Evolutionary conservation across 306 rosid species (phyloP), one percentile per base, ranked within the genome.

Genomic region (Medicago lupulina): DNA sequence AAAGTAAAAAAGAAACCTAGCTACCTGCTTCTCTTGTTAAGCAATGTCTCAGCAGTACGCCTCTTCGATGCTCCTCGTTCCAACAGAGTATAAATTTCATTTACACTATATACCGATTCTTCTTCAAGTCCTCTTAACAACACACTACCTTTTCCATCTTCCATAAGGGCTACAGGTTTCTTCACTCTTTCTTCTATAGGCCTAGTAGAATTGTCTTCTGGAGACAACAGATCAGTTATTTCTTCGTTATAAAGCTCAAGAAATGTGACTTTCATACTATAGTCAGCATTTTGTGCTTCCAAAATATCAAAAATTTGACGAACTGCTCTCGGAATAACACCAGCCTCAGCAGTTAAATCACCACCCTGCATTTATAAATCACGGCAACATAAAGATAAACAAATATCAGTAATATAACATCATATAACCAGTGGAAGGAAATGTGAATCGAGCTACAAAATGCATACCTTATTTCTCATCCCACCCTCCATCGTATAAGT

Each of bases 401-500:
- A 74, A 39, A 51, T 2, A 72, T 7, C 47, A 50, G 34, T 36
- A 36, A 46, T 40, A 41, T 61, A 31, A 31, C 40, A 14, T 60
- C 0, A 61, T 16, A 64, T 9, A 64, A 66, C 57, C n/a, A 53
- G 8, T 47, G 7, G 17, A 59, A 59, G 41, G 14, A 53, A 18
- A 67, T 49, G 7, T 12, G 23, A 28, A 39, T 41, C 51, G 69
- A 44, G 40, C 17, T 2, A 67, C 72, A 18, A 40, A 41, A 74
- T 73, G 53, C 21, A 38, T 88, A 95, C 99, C 96, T 95, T 95
- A 7, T 86, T 86, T 84, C 89, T 86, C 93, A 88, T 88, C 54
- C 99, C 99, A 41, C 99, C 99, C 81, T 95, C 99, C 99, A 95
- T 95, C 9, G 99, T 95, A 76, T 95, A 95, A 21, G 99, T 95